A percentile compares a stretch with the other conserved stretches of the same genome.
Conservation (phyloP, 768 basidiomycete species). For the Podaxis carcinomalis region DNA sequence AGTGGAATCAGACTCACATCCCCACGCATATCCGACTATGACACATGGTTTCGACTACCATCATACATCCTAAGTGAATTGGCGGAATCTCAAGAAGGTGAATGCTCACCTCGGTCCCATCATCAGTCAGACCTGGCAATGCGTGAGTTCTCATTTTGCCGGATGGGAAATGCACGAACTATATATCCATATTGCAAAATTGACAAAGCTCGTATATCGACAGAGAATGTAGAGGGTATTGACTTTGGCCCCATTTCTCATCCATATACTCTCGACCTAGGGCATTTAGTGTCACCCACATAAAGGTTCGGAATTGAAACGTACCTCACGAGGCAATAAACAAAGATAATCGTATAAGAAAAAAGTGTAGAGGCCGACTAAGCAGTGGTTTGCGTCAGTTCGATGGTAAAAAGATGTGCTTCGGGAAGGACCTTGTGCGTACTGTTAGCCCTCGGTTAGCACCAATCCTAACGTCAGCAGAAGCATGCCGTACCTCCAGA, state of each 20-base stretch:
- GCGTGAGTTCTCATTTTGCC: no score
- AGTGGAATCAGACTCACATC: not conserved
- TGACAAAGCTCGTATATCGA: not conserved
- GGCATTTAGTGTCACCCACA: not conserved
- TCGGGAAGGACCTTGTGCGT: not conserved
- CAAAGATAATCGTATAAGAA: not conserved
- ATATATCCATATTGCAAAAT: not conserved
- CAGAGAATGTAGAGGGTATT: not conserved
- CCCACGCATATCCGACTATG: not conserved
- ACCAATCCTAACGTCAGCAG: not conserved
- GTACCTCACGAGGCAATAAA: not conserved
- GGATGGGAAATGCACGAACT: not conserved
- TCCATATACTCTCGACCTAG: not conserved
- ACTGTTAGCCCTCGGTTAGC: not conserved
- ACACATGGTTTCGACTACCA: not conserved
- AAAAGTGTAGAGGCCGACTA: not conserved
- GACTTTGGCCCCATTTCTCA: not conserved
- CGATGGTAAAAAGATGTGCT: not conserved
- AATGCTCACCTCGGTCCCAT: not conserved
- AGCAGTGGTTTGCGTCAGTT: not conserved
- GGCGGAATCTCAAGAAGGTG: not conserved
- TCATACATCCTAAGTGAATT: not conserved
- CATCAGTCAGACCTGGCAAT: not conserved
- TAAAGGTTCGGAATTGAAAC: not conserved
- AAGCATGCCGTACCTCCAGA: not conserved